Percentiles rank a stretch among this genome's conserved stretches.
Evolutionary conservation across 768 basidiomycete species (phyloP).

Genomic region (Suillus bovinus): DNA sequence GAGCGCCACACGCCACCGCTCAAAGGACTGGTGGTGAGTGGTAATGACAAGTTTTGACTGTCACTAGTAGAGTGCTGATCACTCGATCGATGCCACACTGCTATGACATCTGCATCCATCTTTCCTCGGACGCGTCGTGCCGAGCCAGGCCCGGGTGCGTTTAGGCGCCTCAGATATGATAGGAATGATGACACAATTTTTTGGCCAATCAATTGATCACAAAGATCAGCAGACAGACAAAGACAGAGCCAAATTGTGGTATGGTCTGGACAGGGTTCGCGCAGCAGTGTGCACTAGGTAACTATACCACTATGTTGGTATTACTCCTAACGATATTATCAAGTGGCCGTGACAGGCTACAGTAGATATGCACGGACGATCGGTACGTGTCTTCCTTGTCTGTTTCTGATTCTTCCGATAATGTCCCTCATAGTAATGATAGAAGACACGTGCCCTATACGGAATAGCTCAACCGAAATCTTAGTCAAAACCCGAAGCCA

Average conservation of each 20-base stretch:
- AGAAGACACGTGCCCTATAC: neutral
- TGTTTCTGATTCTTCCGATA: neutral
- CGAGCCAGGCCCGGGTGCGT: neutral
- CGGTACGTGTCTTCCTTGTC: neutral
- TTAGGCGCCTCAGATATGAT: neutral
- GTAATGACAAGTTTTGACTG: neutral
- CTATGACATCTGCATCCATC: neutral
- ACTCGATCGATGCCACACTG: too few species aligned
- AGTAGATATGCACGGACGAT: neutral
- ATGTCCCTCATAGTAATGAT: neutral
- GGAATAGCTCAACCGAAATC: neutral
- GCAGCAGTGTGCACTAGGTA: neutral
- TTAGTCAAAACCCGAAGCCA: constrained; percentile 65
- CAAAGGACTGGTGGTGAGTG: neutral
- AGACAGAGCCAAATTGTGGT: neutral
- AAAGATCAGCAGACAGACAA: neutral
- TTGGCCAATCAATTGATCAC: neutral
- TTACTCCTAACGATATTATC: neutral
- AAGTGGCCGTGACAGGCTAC: neutral
- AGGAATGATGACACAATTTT: neutral
- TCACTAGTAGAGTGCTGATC: neutral
- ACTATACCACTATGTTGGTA: neutral
- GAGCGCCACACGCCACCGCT: neutral
- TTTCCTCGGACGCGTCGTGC: neutral
- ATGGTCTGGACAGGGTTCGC: neutral